A percentile compares a stretch with the other conserved stretches of the same genome.
phyloP scores from a whole-genome alignment of 768 basidiomycete species.

The Rhizopogon vesiculosus region DNA sequence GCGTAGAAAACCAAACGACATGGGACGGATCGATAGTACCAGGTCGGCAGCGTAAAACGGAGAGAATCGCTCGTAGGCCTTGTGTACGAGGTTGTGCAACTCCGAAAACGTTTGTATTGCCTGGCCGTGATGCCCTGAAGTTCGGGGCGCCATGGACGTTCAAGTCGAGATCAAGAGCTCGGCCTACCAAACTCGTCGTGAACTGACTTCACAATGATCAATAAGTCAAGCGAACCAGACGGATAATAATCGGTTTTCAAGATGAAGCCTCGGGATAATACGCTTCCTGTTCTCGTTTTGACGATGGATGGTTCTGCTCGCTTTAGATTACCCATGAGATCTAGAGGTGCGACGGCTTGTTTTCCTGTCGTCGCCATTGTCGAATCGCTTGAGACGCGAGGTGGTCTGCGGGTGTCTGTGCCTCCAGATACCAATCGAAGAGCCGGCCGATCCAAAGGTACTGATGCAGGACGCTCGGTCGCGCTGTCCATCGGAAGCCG shows the following conservation, averaged over 20 bases:
- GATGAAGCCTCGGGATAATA: conserved; percentile 85
- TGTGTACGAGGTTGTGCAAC: conserved; percentile 93
- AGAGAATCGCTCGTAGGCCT: conserved; percentile 86
- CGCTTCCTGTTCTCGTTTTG: conserved; percentile 78
- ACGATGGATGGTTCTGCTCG: conserved; percentile 72
- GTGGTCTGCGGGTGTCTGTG: background rate
- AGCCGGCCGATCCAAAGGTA: conserved; percentile 6
- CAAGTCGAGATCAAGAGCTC: conserved; percentile 86
- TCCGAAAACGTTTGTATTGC: conserved; percentile 87
- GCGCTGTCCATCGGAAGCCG: background rate
- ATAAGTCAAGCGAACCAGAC: conserved; percentile 43
- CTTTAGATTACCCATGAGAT: conserved; percentile 59
- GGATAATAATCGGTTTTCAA: conserved; percentile 92
- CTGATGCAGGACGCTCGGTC: conserved; percentile 7
- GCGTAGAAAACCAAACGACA: conserved; percentile 94
- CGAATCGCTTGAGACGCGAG: conserved; percentile 1
- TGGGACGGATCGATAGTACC: conserved; percentile 58
- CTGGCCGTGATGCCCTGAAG: conserved; percentile 78
- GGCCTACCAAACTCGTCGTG: conserved; percentile 41
- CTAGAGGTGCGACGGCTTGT: conserved; percentile 33
- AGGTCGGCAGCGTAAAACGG: conserved; percentile 74
- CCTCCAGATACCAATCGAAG: conserved; percentile 1
- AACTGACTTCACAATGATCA: background rate
- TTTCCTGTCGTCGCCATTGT: conserved; percentile 1
- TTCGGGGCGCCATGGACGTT: conserved; percentile 95